Evolutionary conservation across 352 stramenopile genomes (phyloP), one percentile per base, ranked within the genome.

Genomic region (Globisporangium camurandrum): DNA sequence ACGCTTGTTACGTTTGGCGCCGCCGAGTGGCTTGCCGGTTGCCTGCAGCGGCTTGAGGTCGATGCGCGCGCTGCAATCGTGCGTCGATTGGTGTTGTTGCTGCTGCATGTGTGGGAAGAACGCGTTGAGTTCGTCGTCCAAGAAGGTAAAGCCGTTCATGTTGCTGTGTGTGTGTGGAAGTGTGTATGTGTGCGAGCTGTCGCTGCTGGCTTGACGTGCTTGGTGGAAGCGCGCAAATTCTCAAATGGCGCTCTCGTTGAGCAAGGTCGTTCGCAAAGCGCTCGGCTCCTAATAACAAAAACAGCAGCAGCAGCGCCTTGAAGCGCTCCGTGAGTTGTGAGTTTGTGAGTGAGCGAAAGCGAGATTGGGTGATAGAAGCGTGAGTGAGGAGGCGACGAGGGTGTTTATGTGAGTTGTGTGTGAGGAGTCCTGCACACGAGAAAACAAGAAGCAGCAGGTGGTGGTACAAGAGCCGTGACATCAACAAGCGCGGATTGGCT

Each of bases 61-160:
- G 34, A 69, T 67, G 49, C 57, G 61, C 50, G 72, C 48, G 46
- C 50, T 67, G 47, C 62, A 65, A 53, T 55, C 33, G 30, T 41
- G 44, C 20, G n/a, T n/a, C n/a, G n/a, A n/a, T n/a, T n/a, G n/a
- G n/a, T 33, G 19, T 31, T 41, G 49, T 23, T 17, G 27, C 43
- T 26, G 9, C 42, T 40, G 12, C 5, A 20, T 22, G 26, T 9
- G 4, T 20, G 55, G 50, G 53, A 72, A 59, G 53, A 69, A 51
- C 60, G 59, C 60, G 41, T 66, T 57, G 26, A 71, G 55, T 36
- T 66, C 59, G 34, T 56, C 42, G 43, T 64, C 59, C 39, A 49
- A 64, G 36, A 71, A 53, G 17, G 47, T 44, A 30, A 67, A 49
- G 22, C 60, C 31, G 48, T 67, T 61, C 54, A 64, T 68, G 43